Conservation (phyloP, 495 filamentous ascomycete species). For the Aspergillus mulundensis region DNA sequence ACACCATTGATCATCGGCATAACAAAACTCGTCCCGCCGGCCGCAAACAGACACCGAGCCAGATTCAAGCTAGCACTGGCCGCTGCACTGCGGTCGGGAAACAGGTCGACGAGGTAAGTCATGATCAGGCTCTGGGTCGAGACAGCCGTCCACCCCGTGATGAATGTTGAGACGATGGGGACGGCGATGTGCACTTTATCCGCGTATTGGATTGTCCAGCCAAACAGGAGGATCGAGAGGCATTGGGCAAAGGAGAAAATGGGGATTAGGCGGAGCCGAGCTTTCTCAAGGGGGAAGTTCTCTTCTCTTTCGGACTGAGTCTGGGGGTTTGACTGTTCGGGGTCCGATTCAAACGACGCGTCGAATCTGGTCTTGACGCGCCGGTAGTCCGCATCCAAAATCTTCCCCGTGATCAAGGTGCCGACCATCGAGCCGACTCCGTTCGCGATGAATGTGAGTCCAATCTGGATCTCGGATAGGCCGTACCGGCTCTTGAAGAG, state of each 20-base stretch:
- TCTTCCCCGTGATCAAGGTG: constrained; percentile 43
- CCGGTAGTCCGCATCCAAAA: constrained; percentile 39
- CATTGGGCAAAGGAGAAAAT: constrained; percentile 38
- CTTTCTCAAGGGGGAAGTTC: constrained; percentile 46
- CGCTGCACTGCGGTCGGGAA: constrained; percentile 53
- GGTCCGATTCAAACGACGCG: constrained; percentile 9
- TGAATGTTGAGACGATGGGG: constrained; percentile 53
- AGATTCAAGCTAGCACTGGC: constrained; percentile 68
- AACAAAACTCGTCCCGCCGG: constrained; percentile 57
- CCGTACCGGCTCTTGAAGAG: constrained; percentile 43
- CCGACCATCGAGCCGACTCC: constrained; percentile 49
- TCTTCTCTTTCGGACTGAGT: background rate
- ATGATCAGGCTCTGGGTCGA: constrained; percentile 38
- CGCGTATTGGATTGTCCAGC: constrained; percentile 53
- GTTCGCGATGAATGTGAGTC: constrained; percentile 49
- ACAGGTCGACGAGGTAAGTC: constrained; percentile 57
- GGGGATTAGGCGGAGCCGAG: constrained; percentile 42
- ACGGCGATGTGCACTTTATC: constrained; percentile 43
- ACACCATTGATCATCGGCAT: constrained; percentile 58
- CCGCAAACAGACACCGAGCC: constrained; percentile 61
- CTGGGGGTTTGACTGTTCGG: background rate
- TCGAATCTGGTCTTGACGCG: constrained; percentile 32
- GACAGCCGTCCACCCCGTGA: constrained; percentile 55
- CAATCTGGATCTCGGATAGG: constrained; percentile 43
- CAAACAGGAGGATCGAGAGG: constrained; percentile 47